phyloP scores from a whole-genome alignment of 768 basidiomycete genomes.

The Ephemerocybe angulata region DNA sequence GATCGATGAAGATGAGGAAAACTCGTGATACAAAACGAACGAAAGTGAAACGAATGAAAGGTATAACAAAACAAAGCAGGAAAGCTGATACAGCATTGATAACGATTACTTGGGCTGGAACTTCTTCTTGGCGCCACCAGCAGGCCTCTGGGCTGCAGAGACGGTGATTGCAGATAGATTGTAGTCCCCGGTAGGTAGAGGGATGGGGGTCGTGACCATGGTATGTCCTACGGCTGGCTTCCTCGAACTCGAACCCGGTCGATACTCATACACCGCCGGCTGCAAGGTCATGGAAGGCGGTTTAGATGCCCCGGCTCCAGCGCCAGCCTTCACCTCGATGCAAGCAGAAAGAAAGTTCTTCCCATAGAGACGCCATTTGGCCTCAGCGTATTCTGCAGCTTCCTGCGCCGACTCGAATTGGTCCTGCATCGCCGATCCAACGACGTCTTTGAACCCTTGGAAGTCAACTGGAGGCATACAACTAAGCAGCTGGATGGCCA shows the following conservation, averaged over 20 bases:
- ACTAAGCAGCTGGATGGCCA: background rate
- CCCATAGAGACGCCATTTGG: background rate
- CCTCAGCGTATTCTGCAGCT: background rate
- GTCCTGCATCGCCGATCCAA: background rate
- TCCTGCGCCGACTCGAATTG: background rate
- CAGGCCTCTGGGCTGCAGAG: background rate
- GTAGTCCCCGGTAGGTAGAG: background rate
- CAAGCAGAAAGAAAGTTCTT: slow-evolving; percentile 4
- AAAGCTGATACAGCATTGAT: too few relatives aligned
- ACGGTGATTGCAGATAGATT: background rate
- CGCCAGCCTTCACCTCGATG: background rate
- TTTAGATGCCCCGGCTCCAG: background rate
- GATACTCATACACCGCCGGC: background rate
- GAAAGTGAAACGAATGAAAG: too few relatives aligned
- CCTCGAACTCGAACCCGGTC: background rate
- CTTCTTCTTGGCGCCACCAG: background rate
- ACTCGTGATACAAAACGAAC: too few relatives aligned
- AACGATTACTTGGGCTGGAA: slow-evolving; percentile 2
- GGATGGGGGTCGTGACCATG: slow-evolving; percentile 2
- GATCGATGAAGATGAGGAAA: too few relatives aligned
- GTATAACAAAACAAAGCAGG: too few relatives aligned
- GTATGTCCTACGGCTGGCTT: too few relatives aligned
- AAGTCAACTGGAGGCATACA: background rate
- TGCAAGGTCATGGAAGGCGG: background rate
- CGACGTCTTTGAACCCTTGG: background rate